Percentiles rank a stretch among this genome's conserved stretches.
Evolutionary conservation across 805 yeast genomes (phyloP).

Genomic region (Metschnikowia shivogae): DNA sequence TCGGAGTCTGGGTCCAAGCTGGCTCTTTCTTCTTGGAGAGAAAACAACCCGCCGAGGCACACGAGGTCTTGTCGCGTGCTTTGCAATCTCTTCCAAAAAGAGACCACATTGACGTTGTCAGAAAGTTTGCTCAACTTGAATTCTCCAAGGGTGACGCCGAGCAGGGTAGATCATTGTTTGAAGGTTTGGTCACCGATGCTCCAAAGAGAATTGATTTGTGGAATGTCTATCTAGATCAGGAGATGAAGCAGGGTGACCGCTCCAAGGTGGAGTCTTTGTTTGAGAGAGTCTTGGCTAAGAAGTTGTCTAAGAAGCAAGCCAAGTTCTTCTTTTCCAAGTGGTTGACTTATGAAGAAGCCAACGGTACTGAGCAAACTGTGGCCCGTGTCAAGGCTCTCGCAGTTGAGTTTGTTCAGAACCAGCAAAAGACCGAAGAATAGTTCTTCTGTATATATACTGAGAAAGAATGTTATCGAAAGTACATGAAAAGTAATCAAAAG

Average conservation of each 20-base stretch:
- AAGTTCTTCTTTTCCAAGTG: slow-evolving; percentile 92
- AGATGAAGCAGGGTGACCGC: slow-evolving; percentile 62
- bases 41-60: slow-evolving; percentile 56
- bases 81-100: slow-evolving; percentile 67
- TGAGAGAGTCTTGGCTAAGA: slow-evolving; percentile 69
- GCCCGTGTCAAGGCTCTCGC: slow-evolving; percentile 92
- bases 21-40: slow-evolving; percentile 71
- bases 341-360: slow-evolving; percentile 73
- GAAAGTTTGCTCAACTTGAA: slow-evolving; percentile 86
- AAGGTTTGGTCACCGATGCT: slow-evolving; percentile 84
- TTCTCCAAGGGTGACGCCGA: slow-evolving; percentile 85
- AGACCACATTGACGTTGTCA: slow-evolving; percentile 72
- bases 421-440: slow-evolving; percentile 14
- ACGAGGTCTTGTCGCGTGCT: slow-evolving; percentile 69
- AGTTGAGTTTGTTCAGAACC: slow-evolving; percentile 58
- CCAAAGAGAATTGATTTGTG: slow-evolving; percentile 91
- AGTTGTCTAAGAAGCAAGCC: slow-evolving; percentile 82
- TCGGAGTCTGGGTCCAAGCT: slow-evolving; percentile 76
- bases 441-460: not conserved
- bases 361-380: slow-evolving; percentile 62
- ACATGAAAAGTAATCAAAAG: not conserved
- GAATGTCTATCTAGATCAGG: slow-evolving; percentile 95
- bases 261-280: slow-evolving; percentile 71
- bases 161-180: slow-evolving; percentile 91
- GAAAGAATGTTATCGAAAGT: not conserved